Base-by-base conservation (phyloP, 1,284 basidiomycete species). In the Tilletia indica region DNA sequence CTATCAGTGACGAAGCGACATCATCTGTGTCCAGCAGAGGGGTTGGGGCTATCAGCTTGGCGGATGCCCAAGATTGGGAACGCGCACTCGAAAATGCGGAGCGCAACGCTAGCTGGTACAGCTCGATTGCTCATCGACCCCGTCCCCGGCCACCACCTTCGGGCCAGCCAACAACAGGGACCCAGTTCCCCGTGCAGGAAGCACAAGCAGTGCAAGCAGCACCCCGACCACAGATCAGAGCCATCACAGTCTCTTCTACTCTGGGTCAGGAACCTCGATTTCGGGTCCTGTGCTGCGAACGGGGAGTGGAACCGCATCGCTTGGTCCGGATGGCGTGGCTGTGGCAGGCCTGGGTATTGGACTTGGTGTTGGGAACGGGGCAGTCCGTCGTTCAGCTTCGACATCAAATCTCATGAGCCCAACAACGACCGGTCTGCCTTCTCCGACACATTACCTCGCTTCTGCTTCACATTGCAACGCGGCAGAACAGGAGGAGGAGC, bases 161-260 rank as follows among this genome's bases (percentile, higher is more conserved):
- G 61, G 61, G 58, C 9, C 58, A 36, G 38, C 25, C 58, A 34
- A 25, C 58, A 21, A 63, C 16, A 63, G 58, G 58, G 0, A 63
- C 58, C 16, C 58, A 14, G 58, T 63, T 1, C 58, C 58, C 2
- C 58, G 58, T 8, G 58, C 58, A 8, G 58, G 58, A 0, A 63
- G 58, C 19, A 63, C 58, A 3, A 79, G 45, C 69, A 72, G 66
- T 72, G 73, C 56, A 74, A 77, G 58, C 70, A 71, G 42, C 71
- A 75, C 45, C 69, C 77, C 47, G 80, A 83, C 19, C 73, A 82
- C 58, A 34, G 58, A 63, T 63, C 58, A 63, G 58, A 31, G 25
- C 25, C 58, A 63, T 63, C 58, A 63, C 19, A 63, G 58, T 36
- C 58, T 63, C n/a, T 63, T 63, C 58, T 36, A 63, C 25, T 2